Base-by-base conservation (phyloP, 2,329 filamentous ascomycete species). In the Aspergillus sp. region DNA sequence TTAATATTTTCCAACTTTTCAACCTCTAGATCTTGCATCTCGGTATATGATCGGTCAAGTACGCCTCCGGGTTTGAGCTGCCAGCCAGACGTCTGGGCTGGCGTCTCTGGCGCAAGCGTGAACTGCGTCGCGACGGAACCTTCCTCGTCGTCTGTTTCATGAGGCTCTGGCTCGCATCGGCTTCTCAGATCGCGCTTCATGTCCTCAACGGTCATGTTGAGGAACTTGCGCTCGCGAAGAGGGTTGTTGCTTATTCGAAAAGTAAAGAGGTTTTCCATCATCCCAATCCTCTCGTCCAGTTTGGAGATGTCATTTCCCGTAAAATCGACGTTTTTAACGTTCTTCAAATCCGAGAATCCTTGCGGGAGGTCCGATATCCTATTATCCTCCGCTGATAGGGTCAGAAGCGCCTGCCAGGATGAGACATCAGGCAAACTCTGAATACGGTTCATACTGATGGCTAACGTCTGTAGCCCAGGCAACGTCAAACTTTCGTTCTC, bases 201-300 rank as follows among this genome's bases (percentile, higher is more conserved):
- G 54, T 95, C 90, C 14, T 91, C 89, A 0, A 90, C 92, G 21
- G 84, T 83, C 77, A 96, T 90, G 0, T 85, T 89, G 14, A 93
- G 80, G 64, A 95, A 91, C 70, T 92, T 96, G 70, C 90, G 92
- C 70, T 97, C 92, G 14, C 90, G 84, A 14, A 99, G 78, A 0
- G 95, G 95, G 67, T 99, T 99, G n/a, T 91, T 92, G 44, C 87
- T 87, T 33, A 99, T 80, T 4, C 88, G 86, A 43, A 98, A 83
- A 70, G 87, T 87, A 19, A 86, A 82, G 9, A 99, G 77, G 45
- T 77, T 87, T 6, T 91, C 86, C 91, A 98, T 96, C 25, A 85
- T 79, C 5, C 88, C 89, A 57, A 98, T 85, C 62, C 87, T 87
- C 0, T 90, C 83, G 31, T 95, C 90, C 7, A 99, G 73, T 12